Percentiles rank a stretch among this genome's conserved stretches.
Conservation (phyloP, 1,139 yeast species). For the Kodamaea ohmeri region DNA sequence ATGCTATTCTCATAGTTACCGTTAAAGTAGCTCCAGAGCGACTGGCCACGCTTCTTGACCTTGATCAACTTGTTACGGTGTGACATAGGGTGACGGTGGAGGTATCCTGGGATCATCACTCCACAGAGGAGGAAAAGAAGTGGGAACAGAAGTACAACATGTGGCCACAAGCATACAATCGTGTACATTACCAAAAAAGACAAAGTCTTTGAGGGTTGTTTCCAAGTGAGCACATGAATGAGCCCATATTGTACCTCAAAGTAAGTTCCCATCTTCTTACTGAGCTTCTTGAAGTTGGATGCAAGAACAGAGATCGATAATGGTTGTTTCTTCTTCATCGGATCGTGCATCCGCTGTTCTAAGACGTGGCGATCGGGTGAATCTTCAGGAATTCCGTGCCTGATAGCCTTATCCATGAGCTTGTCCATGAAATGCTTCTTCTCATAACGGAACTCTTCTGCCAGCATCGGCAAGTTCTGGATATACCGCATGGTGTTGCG, state of each 20-base stretch:
- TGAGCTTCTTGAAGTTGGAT: slow-evolving; percentile 50
- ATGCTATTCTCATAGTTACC: slow-evolving; percentile 43
- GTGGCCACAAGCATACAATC: slow-evolving; percentile 66
- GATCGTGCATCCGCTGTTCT: slow-evolving; percentile 43
- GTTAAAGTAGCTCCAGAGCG: slow-evolving; percentile 49
- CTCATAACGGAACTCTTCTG: slow-evolving; percentile 20
- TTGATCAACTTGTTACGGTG: slow-evolving; percentile 41
- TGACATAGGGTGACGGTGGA: slow-evolving; percentile 62
- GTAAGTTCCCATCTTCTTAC: slow-evolving; percentile 50
- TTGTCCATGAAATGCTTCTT: slow-evolving; percentile 54
- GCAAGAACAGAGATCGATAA: slow-evolving; percentile 50
- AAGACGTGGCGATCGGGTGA: slow-evolving; percentile 46
- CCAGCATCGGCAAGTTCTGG: slow-evolving; percentile 25
- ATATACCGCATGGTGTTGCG: slow-evolving; percentile 10
- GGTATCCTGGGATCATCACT: slow-evolving; percentile 68
- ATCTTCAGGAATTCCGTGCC: slow-evolving; percentile 47
- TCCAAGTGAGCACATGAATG: slow-evolving; percentile 60
- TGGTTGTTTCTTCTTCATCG: slow-evolving; percentile 45
- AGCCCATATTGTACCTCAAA: slow-evolving; percentile 57
- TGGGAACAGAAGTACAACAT: slow-evolving; percentile 64
- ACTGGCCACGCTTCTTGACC: slow-evolving; percentile 53
- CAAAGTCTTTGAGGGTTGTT: slow-evolving; percentile 56
- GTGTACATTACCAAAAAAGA: slow-evolving; percentile 53
- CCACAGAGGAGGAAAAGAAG: slow-evolving; percentile 54
- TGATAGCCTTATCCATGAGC: slow-evolving; percentile 51